Conservation (phyloP, 164 flowering plant genomes). For the Euptelea pleiosperma region DNA sequence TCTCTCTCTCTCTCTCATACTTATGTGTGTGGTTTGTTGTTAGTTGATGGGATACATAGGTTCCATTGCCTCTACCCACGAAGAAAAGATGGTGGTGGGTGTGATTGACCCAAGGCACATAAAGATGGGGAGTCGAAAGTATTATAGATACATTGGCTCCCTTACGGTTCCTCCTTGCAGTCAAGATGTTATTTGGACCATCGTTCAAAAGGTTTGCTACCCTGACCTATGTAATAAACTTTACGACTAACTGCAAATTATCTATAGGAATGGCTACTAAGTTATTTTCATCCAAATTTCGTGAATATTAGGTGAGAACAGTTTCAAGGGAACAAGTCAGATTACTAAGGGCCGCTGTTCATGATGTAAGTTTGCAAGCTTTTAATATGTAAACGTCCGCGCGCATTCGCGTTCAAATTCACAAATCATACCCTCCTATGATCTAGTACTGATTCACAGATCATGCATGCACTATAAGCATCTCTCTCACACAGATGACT, state of each 20-base stretch:
- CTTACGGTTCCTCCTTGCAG: conserved; percentile 47
- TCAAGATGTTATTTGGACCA: conserved; percentile 48
- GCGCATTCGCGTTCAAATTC: no score
- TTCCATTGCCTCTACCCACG: conserved; percentile 14
- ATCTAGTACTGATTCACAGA: neutral
- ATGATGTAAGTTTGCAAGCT: conserved; percentile 39
- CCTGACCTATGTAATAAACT: no score
- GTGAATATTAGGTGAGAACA: conserved; percentile 36
- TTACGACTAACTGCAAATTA: no score
- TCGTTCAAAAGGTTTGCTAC: conserved; percentile 36
- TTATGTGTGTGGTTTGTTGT: neutral
- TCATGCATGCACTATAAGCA: no score
- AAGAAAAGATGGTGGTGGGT: conserved; percentile 20
- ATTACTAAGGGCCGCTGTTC: conserved; percentile 43
- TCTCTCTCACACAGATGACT: no score
- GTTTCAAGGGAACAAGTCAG: conserved; percentile 40
- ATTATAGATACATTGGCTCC: conserved; percentile 48
- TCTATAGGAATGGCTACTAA: neutral
- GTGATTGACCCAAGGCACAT: conserved; percentile 31
- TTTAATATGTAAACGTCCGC: neutral
- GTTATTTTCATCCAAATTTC: neutral
- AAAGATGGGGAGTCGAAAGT: conserved; percentile 28
- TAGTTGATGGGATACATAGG: conserved; percentile 27
- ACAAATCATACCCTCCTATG: neutral
- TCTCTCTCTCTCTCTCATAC: neutral